Conservation (phyloP, 169 alveolate species). For the Perkinsus marinus region DNA sequence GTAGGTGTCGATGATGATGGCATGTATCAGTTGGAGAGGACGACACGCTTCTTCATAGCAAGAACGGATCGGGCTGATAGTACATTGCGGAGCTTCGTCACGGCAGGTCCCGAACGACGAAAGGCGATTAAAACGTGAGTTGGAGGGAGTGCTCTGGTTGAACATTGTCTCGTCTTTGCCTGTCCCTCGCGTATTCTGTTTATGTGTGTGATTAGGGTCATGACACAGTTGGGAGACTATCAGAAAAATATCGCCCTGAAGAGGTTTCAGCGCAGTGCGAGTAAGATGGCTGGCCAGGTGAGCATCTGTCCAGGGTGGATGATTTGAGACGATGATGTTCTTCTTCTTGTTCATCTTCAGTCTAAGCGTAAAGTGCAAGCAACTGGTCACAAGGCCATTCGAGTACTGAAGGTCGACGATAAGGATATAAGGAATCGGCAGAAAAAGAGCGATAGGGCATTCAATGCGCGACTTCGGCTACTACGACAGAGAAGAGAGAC, state of each 20-base stretch:
- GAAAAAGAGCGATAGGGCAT: too few relatives aligned
- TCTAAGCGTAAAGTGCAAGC: too few relatives aligned
- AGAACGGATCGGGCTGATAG: background rate
- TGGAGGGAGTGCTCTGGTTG: too few relatives aligned
- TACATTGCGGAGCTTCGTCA: background rate
- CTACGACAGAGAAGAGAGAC: too few relatives aligned
- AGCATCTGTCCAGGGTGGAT: background rate
- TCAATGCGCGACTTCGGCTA: too few relatives aligned
- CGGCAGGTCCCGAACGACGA: background rate
- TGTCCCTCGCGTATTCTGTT: too few relatives aligned
- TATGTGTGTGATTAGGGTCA: background rate
- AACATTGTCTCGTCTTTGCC: too few relatives aligned
- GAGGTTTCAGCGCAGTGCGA: background rate
- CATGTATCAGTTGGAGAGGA: background rate
- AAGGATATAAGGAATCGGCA: too few relatives aligned
- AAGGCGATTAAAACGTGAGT: background rate
- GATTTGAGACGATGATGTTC: background rate
- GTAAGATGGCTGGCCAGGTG: background rate
- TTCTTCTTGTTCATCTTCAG: too few relatives aligned
- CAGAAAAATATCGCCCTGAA: background rate
- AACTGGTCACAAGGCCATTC: too few relatives aligned
- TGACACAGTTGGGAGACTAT: background rate
- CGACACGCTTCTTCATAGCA: background rate
- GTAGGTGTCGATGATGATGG: background rate
- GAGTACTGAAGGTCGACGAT: too few relatives aligned